Evolutionary conservation across 1,284 basidiomycete species (phyloP), one percentile per base, ranked within the genome.

Genomic region (Ustilago vetiveriae): DNA sequence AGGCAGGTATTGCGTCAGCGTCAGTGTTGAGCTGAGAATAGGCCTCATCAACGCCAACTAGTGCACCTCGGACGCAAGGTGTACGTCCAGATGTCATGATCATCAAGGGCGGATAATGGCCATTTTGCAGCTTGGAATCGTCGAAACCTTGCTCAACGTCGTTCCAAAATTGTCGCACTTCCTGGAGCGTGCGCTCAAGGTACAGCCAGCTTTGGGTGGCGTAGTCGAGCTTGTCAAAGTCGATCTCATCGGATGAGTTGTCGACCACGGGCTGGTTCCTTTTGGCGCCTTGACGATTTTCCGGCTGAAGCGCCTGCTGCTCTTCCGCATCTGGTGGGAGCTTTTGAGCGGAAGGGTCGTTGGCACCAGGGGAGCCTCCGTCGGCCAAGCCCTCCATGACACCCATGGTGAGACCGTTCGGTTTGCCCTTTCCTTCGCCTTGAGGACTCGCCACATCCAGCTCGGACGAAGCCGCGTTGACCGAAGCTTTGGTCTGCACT

Each of bases 41-140:
- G 2, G 23, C 27, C 2, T 30, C 29, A 7, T 62, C 53, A 0
- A 59, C 50, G 24, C 76, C 77, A 0, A 80, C 72, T 3, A 82
- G 46, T 6, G 76, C 72, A 0, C 80, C 81, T 7, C 78, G 70
- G 0, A 81, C 80, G 3, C 80, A 78, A 1, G 82, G 74, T 8
- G 80, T 79, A 16, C 75, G 63, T 14, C 65, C 69, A 1, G 73
- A 76, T 3, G 79, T 72, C 11, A 82, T 29, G 21, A 82, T 49
- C 24, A 75, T 62, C 13, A 82, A 41, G 6, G 81, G 80, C n/a
- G 82, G 82, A 51, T 82, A 82, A 3, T 9, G 19, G 4, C 62
- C 62, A 10, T 22, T 14, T 1, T 26, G n/a, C 1, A 51, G 38
- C 22, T 64, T 37, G 17, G 49, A 33, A 0, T 55, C 47, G 39